Conservation (phyloP, 352 stramenopile species). For the Globisporangium solare region DNA sequence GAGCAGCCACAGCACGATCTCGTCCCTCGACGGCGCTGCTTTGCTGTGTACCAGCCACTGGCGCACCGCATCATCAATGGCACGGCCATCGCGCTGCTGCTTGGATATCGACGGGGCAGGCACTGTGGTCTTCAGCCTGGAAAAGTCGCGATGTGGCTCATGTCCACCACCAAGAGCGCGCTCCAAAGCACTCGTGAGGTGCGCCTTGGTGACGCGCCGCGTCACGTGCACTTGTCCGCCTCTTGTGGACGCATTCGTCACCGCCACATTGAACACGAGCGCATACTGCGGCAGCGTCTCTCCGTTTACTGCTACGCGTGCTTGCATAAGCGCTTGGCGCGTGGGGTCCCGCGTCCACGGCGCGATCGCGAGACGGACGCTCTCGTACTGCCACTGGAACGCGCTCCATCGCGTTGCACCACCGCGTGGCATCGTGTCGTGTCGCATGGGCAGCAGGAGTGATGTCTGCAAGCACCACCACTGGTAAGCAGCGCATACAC, state of each 20-base stretch:
- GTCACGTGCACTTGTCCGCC: background rate
- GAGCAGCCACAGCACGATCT: constrained; percentile 56
- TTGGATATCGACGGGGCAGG: background rate
- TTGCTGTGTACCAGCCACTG: constrained; percentile 25
- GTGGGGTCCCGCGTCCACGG: constrained; percentile 14
- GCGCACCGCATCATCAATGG: constrained; percentile 23
- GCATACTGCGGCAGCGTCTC: constrained; percentile 34
- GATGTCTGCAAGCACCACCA: too few relatives aligned
- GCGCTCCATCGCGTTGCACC: background rate
- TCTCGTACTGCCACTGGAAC: constrained; percentile 20
- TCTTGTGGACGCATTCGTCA: background rate
- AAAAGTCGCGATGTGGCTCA: constrained; percentile 7
- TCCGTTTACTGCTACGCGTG: constrained; percentile 29
- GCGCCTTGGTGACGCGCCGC: constrained; percentile 39
- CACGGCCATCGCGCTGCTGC: background rate
- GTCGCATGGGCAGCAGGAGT: constrained; percentile 4
- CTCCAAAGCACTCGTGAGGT: constrained; percentile 41
- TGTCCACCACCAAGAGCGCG: constrained; percentile 15
- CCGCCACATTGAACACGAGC: constrained; percentile 28
- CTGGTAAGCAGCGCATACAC: background rate
- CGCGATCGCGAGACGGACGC: constrained; percentile 19
- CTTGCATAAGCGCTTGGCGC: constrained; percentile 18
- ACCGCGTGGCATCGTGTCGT: background rate
- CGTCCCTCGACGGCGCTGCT: constrained; percentile 31
- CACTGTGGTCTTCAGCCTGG: background rate